Percentiles rank a stretch among this genome's conserved stretches.
Evolutionary conservation across 805 yeast species (phyloP).

Genomic region (Lipomyces chichibuensis): DNA sequence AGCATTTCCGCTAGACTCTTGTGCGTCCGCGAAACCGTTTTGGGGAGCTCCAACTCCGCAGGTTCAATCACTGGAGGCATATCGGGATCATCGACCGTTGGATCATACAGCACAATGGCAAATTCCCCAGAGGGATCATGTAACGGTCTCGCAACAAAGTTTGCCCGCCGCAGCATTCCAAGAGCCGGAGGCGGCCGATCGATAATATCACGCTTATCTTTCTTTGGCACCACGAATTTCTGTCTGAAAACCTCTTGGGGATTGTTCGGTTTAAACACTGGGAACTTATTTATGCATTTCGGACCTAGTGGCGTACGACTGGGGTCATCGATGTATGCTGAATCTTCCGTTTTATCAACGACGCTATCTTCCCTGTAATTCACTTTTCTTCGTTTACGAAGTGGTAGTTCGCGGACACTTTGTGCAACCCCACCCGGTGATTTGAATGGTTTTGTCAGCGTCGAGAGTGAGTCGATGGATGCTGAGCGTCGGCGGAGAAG

Average conservation of each 20-base stretch:
- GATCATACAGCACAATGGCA: constrained; percentile 93
- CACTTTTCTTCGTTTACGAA: constrained; percentile 36
- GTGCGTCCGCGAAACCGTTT: constrained; percentile 44
- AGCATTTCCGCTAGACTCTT: constrained; percentile 77
- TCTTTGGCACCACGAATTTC: constrained; percentile 30
- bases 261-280: constrained; percentile 28
- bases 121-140: constrained; percentile 93
- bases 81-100: constrained; percentile 70
- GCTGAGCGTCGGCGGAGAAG: constrained; percentile 22
- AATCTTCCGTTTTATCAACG: constrained; percentile 14
- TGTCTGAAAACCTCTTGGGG: constrained; percentile 26
- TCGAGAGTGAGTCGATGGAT: constrained; percentile 26
- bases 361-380: constrained; percentile 28
- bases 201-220: constrained; percentile 19
- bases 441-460: constrained; percentile 26
- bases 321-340: constrained; percentile 17
- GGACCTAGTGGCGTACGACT: constrained; percentile 15
- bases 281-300: constrained; percentile 19
- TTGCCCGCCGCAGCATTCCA: constrained; percentile 72
- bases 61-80: constrained; percentile 23
- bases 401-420: constrained; percentile 14
- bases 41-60: constrained; percentile 7
- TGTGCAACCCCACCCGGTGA: constrained; percentile 22
- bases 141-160: constrained; percentile 83
- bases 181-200: constrained; percentile 69